phyloP scores from a whole-genome alignment of 768 basidiomycete species.

The Tricholoma bakamatsutake region DNA sequence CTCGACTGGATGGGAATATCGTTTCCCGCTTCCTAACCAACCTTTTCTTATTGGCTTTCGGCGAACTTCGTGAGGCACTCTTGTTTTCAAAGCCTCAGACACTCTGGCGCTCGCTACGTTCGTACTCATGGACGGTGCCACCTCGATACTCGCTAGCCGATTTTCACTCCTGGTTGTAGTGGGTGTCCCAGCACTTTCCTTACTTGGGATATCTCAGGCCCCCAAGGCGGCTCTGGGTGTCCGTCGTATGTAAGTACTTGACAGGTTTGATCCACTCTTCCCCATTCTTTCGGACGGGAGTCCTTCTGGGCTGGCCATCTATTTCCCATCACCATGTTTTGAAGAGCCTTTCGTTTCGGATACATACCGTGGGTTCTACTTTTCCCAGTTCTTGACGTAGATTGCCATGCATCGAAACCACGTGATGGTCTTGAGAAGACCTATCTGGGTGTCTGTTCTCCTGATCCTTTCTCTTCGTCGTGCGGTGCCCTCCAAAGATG shows the following conservation, averaged over 20 bases:
- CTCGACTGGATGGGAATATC: neutral
- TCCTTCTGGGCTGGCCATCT: neutral
- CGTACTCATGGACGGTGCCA: neutral
- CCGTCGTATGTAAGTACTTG: neutral
- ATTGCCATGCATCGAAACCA: neutral
- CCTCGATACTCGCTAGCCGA: neutral
- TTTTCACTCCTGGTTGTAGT: neutral
- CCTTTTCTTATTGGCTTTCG: no score
- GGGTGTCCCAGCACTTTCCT: no score
- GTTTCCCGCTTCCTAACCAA: no score
- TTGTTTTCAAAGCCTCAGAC: neutral
- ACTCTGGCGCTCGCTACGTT: neutral
- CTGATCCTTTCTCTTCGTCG: neutral
- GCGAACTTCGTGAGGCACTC: neutral
- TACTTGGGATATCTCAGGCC: neutral
- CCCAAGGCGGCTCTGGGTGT: neutral
- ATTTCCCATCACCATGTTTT: neutral
- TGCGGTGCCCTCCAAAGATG: neutral
- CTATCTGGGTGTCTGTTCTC: neutral
- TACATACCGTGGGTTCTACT: neutral
- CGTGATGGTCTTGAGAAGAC: neutral
- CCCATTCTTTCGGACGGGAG: neutral
- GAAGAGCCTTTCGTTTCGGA: no score
- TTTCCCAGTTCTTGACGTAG: neutral
- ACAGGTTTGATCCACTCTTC: neutral